These are phyloP conservation scores for Geosiphon pyriformis DNA, from an alignment of 192 early-diverging fungal genomes.

Conservation along the genomic window DNA sequence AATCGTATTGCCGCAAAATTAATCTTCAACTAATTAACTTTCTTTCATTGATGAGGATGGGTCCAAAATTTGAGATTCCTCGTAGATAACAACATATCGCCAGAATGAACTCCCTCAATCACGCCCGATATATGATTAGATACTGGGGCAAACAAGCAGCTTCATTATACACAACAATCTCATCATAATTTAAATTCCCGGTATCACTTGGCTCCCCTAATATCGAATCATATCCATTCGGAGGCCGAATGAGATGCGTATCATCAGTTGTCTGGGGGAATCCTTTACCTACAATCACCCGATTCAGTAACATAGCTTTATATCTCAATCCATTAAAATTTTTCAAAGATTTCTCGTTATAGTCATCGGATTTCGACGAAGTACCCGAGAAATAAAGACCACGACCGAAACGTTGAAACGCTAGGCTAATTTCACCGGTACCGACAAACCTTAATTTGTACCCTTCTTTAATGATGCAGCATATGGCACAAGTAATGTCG, in stretches of 20 bases:
- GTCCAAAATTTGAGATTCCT: too few species aligned
- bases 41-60: too few species aligned
- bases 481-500: constrained; percentile 20
- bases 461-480: constrained; percentile 20
- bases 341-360: constrained; percentile 16
- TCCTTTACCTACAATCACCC: constrained; percentile 25
- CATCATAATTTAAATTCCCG: constrained; percentile 28
- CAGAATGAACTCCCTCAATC: too few species aligned
- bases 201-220: constrained; percentile 23
- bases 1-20: too few species aligned
- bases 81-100: too few species aligned
- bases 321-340: constrained; percentile 15
- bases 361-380: constrained; percentile 31
- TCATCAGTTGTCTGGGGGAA: constrained; percentile 13
- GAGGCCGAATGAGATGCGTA: constrained; percentile 12
- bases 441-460: constrained; percentile 21
- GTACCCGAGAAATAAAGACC: constrained; percentile 29
- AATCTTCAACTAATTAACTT: too few species aligned
- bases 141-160: constrained; percentile 25
- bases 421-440: constrained; percentile 10
- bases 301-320: constrained; percentile 27
- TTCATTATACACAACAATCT: constrained; percentile 27
- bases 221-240: constrained; percentile 18
- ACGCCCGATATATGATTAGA: constrained; percentile 19
- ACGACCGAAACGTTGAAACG: constrained; percentile 24